These are phyloP conservation scores for Yamadazyma akitaensis DNA, from an alignment of 805 yeast species.

Conservation along the genomic window DNA sequence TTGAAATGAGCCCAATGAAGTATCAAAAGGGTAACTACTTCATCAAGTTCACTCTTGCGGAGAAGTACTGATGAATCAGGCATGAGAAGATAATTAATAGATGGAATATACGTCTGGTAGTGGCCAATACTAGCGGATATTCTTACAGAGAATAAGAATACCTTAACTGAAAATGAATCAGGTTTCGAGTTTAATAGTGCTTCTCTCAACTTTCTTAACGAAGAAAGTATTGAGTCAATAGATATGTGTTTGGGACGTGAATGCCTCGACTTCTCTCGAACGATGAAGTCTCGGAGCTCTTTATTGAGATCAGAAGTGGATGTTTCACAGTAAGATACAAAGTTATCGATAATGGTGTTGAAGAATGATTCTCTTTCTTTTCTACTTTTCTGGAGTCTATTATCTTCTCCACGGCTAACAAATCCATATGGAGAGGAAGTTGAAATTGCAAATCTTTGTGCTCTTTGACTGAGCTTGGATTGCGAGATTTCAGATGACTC, in stretches of 20 bases:
- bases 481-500: neutral
- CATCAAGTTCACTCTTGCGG: conserved; percentile 30
- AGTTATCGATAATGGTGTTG: conserved; percentile 30
- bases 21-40: conserved; percentile 39
- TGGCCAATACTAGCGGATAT: conserved; percentile 45
- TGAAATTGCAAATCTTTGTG: conserved; percentile 7
- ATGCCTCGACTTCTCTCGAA: neutral
- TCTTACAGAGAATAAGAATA: conserved; percentile 47
- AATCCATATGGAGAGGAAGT: conserved; percentile 39
- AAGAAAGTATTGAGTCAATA: conserved; percentile 25
- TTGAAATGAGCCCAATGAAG: conserved; percentile 46
- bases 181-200: conserved; percentile 42
- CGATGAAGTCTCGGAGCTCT: conserved; percentile 1
- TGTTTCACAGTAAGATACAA: conserved; percentile 26
- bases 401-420: conserved; percentile 59
- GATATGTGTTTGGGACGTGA: conserved; percentile 2
- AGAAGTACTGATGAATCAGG: conserved; percentile 15
- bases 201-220: conserved; percentile 53
- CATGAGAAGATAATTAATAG: conserved; percentile 36
- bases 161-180: conserved; percentile 40
- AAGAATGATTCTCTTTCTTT: conserved; percentile 41
- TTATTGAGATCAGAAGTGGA: conserved; percentile 3
- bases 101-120: conserved; percentile 53
- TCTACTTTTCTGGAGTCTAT: conserved; percentile 43
- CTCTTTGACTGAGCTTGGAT: conserved; percentile 6